Evolutionary conservation across 768 basidiomycete species (phyloP).

Genomic region (Boletus insuetus): DNA sequence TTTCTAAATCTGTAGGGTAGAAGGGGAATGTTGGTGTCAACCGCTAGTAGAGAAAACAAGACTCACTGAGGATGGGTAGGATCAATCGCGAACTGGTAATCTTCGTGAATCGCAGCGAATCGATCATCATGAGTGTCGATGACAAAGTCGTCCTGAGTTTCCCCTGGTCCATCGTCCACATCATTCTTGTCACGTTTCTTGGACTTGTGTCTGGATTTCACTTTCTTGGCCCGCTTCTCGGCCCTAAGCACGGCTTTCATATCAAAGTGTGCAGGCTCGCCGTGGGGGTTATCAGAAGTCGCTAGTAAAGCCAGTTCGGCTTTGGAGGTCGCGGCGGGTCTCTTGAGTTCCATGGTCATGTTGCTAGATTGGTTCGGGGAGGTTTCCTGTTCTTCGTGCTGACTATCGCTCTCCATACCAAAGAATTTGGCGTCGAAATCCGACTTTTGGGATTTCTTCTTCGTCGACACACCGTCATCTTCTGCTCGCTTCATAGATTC

Average conservation of each 20-base stretch:
- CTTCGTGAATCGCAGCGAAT: constrained; percentile 84
- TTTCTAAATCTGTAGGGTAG: constrained; percentile 71
- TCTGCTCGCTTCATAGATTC: constrained; percentile 46
- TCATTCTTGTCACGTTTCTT: constrained; percentile 24
- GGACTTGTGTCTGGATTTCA: constrained; percentile 38
- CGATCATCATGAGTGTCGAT: constrained; percentile 86
- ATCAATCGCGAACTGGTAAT: constrained; percentile 92
- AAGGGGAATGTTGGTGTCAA: not conserved
- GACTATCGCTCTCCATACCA: constrained; percentile 35
- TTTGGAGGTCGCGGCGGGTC: constrained; percentile 25
- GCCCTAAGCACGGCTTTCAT: constrained; percentile 86
- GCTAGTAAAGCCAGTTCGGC: constrained; percentile 67
- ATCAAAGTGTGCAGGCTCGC: constrained; percentile 78
- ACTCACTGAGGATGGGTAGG: constrained; percentile 92
- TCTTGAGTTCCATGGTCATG: constrained; percentile 23
- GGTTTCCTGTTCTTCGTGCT: constrained; percentile 25
- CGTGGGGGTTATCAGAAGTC: constrained; percentile 49
- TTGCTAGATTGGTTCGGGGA: constrained; percentile 19
- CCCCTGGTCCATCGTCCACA: constrained; percentile 49
- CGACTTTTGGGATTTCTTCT: not conserved
- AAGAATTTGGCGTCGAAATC: constrained; percentile 75
- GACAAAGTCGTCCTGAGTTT: constrained; percentile 76
- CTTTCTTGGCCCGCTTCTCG: constrained; percentile 60
- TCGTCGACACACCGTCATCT: constrained; percentile 19
- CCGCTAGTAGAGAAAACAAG: not conserved